phyloP scores from a whole-genome alignment of 2,329 filamentous ascomycete genomes.

The Aspergillus udagawae region DNA sequence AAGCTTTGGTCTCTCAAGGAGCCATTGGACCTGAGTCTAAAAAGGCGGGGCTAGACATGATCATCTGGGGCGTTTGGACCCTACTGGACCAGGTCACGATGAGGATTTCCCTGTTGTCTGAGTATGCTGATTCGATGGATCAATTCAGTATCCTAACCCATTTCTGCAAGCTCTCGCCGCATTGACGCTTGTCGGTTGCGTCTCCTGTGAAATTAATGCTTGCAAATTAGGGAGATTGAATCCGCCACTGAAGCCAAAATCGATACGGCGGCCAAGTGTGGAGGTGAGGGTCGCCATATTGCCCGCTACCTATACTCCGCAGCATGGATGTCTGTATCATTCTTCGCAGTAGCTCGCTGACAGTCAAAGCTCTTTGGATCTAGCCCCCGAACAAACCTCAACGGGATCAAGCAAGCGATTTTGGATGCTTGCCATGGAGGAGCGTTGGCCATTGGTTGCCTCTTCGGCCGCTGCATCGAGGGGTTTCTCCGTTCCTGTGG shows the following conservation, averaged over 20 bases:
- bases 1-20: slow-evolving; percentile 2
- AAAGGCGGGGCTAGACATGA: slow-evolving; percentile 13
- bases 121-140: background rate
- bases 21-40: background rate
- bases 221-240: background rate
- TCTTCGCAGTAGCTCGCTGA: background rate
- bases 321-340: background rate
- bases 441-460: background rate
- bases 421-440: background rate
- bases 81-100: background rate
- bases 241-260: background rate
- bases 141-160: background rate
- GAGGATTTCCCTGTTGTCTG: background rate
- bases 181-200: background rate
- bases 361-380: background rate
- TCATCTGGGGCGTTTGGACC: slow-evolving; percentile 1
- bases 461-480: background rate
- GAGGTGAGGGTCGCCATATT: background rate
- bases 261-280: background rate
- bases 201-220: background rate
- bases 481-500: background rate
- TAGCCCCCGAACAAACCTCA: background rate
- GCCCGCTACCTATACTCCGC: background rate
- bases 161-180: background rate
- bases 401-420: background rate